A percentile compares a stretch with the other conserved stretches of the same genome.
phyloP scores from a whole-genome alignment of 2,329 filamentous ascomycete species.

The Calonectria pauciramosa region DNA sequence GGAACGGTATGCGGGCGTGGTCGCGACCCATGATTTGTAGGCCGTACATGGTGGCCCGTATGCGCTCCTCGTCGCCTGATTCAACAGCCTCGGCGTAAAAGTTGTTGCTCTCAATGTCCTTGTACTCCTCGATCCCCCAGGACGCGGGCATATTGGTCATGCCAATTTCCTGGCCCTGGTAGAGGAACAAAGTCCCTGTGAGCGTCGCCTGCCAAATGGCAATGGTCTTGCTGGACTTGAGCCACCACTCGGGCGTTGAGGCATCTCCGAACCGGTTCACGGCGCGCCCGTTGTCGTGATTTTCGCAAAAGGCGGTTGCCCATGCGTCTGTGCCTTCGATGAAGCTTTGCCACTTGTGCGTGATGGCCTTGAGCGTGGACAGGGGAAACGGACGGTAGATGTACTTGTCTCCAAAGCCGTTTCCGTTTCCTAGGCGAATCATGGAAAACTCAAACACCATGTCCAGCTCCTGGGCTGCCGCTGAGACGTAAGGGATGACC shows the following conservation, averaged over 20 bases:
- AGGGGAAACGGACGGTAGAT: constrained; percentile 65
- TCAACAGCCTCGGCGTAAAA: constrained; percentile 62
- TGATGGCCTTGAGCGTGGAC: constrained; percentile 58
- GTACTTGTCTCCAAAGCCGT: constrained; percentile 60
- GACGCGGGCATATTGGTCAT: constrained; percentile 68
- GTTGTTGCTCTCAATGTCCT: constrained; percentile 66
- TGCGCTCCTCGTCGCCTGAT: constrained; percentile 51
- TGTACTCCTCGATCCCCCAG: constrained; percentile 67
- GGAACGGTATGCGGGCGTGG: constrained; percentile 75
- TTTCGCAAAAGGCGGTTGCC: constrained; percentile 74
- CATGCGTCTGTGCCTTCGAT: constrained; percentile 65
- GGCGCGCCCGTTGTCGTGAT: constrained; percentile 73
- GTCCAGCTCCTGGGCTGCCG: constrained; percentile 66
- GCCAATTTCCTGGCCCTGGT: constrained; percentile 73
- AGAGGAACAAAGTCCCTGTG: constrained; percentile 69
- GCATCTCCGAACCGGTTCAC: constrained; percentile 67
- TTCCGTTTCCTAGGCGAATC: constrained; percentile 67
- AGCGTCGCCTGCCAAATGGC: constrained; percentile 64
- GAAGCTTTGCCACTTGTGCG: constrained; percentile 64
- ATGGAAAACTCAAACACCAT: constrained; percentile 74
- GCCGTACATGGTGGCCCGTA: constrained; percentile 63
- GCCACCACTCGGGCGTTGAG: constrained; percentile 58
- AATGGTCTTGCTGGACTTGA: constrained; percentile 65
- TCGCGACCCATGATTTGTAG: constrained; percentile 73
- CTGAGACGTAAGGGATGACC: constrained; percentile 68